Percentiles rank a stretch among this genome's conserved stretches.
Evolutionary conservation across 2,329 filamentous ascomycete species (phyloP).

Genomic region (Aschersonia sp.): DNA sequence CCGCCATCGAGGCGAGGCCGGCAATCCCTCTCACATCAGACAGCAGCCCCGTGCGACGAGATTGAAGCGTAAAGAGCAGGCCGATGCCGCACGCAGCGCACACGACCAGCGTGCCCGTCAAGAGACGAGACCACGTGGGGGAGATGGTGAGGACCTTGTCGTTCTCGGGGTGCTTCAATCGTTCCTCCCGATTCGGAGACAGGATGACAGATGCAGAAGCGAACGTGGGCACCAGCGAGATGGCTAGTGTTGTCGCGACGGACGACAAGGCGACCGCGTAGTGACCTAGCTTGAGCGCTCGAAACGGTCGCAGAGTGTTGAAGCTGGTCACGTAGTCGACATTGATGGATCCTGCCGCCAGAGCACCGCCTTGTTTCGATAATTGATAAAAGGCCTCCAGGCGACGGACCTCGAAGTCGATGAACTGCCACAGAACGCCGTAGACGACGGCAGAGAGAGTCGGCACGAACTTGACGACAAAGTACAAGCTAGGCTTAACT

Average conservation of each 20-base stretch:
- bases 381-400: slow-evolving; percentile 53
- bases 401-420: slow-evolving; percentile 51
- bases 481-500: slow-evolving; percentile 37
- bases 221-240: slow-evolving; percentile 54
- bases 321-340: slow-evolving; percentile 60
- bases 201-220: slow-evolving; percentile 48
- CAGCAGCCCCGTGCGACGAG: slow-evolving; percentile 48
- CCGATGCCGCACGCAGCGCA: slow-evolving; percentile 42
- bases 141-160: slow-evolving; percentile 42
- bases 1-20: slow-evolving; percentile 61
- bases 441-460: slow-evolving; percentile 46
- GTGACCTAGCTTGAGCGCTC: slow-evolving; percentile 46
- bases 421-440: slow-evolving; percentile 51
- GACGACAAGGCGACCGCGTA: slow-evolving; percentile 56
- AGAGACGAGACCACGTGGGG: slow-evolving; percentile 43
- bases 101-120: slow-evolving; percentile 39
- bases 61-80: slow-evolving; percentile 45
- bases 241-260: slow-evolving; percentile 47
- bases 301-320: slow-evolving; percentile 48
- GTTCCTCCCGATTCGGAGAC: slow-evolving; percentile 31
- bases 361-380: slow-evolving; percentile 42
- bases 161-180: slow-evolving; percentile 23
- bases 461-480: slow-evolving; percentile 48
- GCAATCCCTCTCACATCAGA: slow-evolving; percentile 60
- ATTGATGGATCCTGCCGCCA: slow-evolving; percentile 53